Evolutionary conservation across 1,284 basidiomycete genomes (phyloP).

Genomic region (Rhodotorula sp.): DNA sequence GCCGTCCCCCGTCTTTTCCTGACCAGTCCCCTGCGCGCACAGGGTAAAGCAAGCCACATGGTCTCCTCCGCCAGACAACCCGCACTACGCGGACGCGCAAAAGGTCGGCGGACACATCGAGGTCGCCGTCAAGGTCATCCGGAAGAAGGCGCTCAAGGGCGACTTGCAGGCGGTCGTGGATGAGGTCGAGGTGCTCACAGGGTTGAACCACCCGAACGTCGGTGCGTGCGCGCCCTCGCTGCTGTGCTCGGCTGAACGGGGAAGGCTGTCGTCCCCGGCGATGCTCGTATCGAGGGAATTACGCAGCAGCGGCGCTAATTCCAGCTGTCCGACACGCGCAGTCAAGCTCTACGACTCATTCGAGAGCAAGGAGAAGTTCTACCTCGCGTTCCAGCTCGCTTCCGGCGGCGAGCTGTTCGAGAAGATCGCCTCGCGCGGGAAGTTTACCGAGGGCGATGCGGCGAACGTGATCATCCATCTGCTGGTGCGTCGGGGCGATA

Average conservation of each 20-base stretch:
- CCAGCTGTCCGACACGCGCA: slow-evolving; percentile 45
- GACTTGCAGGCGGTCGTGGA: slow-evolving; percentile 30
- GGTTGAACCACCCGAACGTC: slow-evolving; percentile 83
- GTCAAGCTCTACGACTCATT: slow-evolving; percentile 93
- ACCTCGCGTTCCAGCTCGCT: slow-evolving; percentile 87
- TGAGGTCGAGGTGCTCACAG: slow-evolving; percentile 86
- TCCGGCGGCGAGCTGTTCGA: slow-evolving; percentile 76
- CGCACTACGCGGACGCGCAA: slow-evolving; percentile 14
- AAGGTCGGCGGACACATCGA: slow-evolving; percentile 32
- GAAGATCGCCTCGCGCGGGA: slow-evolving; percentile 74
- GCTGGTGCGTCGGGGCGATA: slow-evolving; percentile 30
- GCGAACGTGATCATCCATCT: slow-evolving; percentile 68
- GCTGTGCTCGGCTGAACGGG: background rate
- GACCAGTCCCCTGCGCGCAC: background rate
- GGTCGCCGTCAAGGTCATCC: slow-evolving; percentile 40
- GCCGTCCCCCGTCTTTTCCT: background rate
- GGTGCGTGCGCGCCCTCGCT: slow-evolving; percentile 48
- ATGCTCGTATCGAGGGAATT: too few species aligned
- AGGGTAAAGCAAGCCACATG: slow-evolving; percentile 41
- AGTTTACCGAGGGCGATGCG: slow-evolving; percentile 87
- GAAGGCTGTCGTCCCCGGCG: too few species aligned
- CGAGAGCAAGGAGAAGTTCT: slow-evolving; percentile 86
- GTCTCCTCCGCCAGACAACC: slow-evolving; percentile 18
- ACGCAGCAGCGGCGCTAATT: too few species aligned
- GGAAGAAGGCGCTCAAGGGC: slow-evolving; percentile 38